phyloP scores from a whole-genome alignment of 768 basidiomycete genomes.

The Thelephora ganbajun region DNA sequence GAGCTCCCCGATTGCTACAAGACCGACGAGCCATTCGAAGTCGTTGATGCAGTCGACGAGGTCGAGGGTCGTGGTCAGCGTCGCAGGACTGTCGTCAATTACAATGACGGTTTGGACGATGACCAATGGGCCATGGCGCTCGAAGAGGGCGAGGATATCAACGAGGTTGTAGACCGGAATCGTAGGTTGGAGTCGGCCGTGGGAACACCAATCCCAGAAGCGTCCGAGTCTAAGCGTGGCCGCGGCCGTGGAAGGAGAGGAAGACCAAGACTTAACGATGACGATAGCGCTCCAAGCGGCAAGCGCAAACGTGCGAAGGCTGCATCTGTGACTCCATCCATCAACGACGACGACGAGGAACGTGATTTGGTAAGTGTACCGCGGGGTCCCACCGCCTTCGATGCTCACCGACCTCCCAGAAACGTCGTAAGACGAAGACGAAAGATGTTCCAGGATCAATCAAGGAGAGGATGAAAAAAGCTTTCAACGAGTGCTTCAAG shows the following conservation, averaged over 20 bases:
- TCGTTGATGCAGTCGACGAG: conserved; percentile 43
- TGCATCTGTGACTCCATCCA: conserved; percentile 63
- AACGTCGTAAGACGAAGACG: conserved; percentile 71
- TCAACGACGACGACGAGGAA: conserved; percentile 65
- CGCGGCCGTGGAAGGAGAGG: conserved; percentile 39
- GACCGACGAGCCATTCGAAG: conserved; percentile 67
- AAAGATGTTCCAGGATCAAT: conserved; percentile 42
- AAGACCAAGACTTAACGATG: conserved; percentile 41
- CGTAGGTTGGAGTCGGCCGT: conserved; percentile 51
- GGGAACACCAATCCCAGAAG: conserved; percentile 51
- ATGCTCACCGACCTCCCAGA: conserved; percentile 27
- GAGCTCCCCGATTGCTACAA: conserved; percentile 92
- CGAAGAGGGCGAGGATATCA: conserved; percentile 70
- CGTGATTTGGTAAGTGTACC: conserved; percentile 40
- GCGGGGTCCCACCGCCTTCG: not conserved
- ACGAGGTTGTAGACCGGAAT: conserved; percentile 57
- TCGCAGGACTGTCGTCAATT: conserved; percentile 71
- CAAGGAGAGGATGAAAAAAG: conserved; percentile 73
- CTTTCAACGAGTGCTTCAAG: conserved; percentile 61
- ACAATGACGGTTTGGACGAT: conserved; percentile 88
- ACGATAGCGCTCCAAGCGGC: conserved; percentile 22
- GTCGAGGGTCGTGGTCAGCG: conserved; percentile 78
- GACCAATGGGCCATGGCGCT: conserved; percentile 86
- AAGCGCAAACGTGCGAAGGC: conserved; percentile 75
- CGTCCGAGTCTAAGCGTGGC: conserved; percentile 29